Evolutionary conservation across 192 early-diverging fungal genomes (phyloP), one percentile per base, ranked within the genome.

Genomic region (Tieghemiomyces parasiticus): DNA sequence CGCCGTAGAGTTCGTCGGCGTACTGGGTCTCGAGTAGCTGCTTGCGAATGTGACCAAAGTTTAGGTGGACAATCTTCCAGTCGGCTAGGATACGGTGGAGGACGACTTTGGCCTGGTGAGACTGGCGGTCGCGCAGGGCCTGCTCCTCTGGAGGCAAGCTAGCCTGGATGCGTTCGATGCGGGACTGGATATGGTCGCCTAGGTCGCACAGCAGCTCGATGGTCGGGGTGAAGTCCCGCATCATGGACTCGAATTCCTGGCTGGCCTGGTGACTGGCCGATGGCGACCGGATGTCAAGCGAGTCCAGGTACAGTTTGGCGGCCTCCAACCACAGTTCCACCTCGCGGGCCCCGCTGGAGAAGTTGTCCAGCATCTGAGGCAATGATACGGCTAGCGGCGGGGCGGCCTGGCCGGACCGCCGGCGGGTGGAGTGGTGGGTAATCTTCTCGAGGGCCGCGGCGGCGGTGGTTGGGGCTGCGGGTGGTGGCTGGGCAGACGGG

Each of bases 261-360:
- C 55, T 35, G 26, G 26, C 13, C n/a, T 34, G 33, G 19, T 35
- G 3, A 28, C 46, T 33, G 19, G 14, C 45, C 13, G 42, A 25
- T 20, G 29, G 13, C 24, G 42, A 28, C 13, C 13, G 26, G 6
- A 46, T n/a, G 32, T 60, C 59, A 19, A 60, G 16, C 2, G 59
- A 60, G 31, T 48, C 44, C 26, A 60, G 31, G 22, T 28, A 60
- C 44, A 60, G 44, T 26, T 46, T 60, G 59, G 59, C 59, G 22
- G 59, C 59, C 34, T 60, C 59, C 22, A 60, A 29, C 59, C 59
- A 60, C n/a, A 60, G 47, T 29, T 60, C 28, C 3, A 60, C 59
- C 31, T 60, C 46, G 19, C 35, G 59, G 19, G 59, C 59, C 0
- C 59, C 59, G 22, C 59, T 31, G 31, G 13, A 25, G 29, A 60